Base-by-base conservation (phyloP, 1,139 yeast genomes). In the Sugiyamaella japonica region DNA sequence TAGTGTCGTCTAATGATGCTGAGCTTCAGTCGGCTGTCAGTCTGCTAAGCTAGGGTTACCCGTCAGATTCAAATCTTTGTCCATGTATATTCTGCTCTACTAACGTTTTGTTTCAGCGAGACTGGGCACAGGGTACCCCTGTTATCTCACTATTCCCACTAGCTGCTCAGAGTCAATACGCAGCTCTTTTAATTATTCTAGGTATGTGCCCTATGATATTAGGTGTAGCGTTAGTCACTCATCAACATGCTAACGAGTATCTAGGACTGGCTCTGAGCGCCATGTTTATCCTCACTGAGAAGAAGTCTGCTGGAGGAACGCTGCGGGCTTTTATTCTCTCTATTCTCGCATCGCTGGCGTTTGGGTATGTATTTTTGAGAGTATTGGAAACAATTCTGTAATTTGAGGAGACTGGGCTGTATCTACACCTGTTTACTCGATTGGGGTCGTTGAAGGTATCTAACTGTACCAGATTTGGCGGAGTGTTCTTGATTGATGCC, bases 401-500 rank as follows among this genome's bases (percentile, higher is more conserved):
- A 6, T 20, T 23, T 38, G 25, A 6, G 38, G 38, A 4, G 16
- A 13, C 16, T 34, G 38, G 38, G 38, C 38, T n/a, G 16, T 2
- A 16, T 16, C 38, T 13, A 34, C 5, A 34, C 38, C 38, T 13
- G 38, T 6, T 34, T 12, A 4, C 38, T 38, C 41, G 41, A 38
- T 17, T 5, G n/a, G 25, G 25, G 5, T 13, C 4, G 31, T 31
- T 9, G 37, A 12, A 13, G 29, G 9, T 10, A 9, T 15, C 25
- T 42, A 31, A 29, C 31, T 56, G 50, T 50, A 55, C n/a, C 43
- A 69, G 71, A 4, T 68, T 73, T 57, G 75, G 73, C 20, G 62
- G 70, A 20, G 68, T 74, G 39, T 72, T 71, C 49, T 59, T 72
- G 39, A 66, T 72, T 20, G 67, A 73, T 53, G 69, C 70, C 29